Conservation (phyloP, 2,329 filamentous ascomycete genomes). For the Claviceps spartinae region DNA sequence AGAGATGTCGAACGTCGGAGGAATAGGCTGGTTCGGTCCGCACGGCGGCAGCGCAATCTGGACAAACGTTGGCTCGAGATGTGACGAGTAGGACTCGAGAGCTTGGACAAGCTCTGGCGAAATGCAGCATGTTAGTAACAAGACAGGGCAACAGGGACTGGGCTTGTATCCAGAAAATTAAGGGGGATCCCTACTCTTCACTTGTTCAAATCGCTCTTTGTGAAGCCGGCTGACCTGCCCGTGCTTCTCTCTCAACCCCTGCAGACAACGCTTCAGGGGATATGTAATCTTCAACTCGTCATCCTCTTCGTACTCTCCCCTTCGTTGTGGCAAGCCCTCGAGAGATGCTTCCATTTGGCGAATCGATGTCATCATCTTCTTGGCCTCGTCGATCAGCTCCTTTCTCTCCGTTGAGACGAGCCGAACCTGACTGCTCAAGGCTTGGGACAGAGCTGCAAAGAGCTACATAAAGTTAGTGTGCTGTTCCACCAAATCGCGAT, state of each 20-base stretch:
- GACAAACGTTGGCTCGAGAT: constrained; percentile 82
- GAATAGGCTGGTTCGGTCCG: constrained; percentile 58
- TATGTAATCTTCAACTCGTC: constrained; percentile 66
- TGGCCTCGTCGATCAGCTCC: constrained; percentile 77
- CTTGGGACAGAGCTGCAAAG: constrained; percentile 82
- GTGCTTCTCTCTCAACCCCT: constrained; percentile 75
- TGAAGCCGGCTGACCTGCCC: constrained; percentile 67
- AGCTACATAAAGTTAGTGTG: constrained; percentile 40
- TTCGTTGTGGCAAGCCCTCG: constrained; percentile 52
- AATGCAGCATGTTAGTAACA: neutral
- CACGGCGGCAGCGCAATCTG: constrained; percentile 75
- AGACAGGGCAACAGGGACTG: neutral
- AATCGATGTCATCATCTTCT: constrained; percentile 71
- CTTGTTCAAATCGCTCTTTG: constrained; percentile 85
- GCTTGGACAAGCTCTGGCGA: constrained; percentile 76
- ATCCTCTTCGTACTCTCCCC: constrained; percentile 50
- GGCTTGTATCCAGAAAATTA: too few species aligned
- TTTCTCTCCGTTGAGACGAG: constrained; percentile 80
- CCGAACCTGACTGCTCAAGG: constrained; percentile 78
- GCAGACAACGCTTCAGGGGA: constrained; percentile 68
- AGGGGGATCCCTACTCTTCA: constrained; percentile 57
- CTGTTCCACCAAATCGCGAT: too few species aligned
- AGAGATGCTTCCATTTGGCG: constrained; percentile 88
- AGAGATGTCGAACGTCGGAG: constrained; percentile 84
- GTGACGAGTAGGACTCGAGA: constrained; percentile 89